Base-by-base conservation (phyloP, 305 asterid genomes). In the Caryopteris hybrid region DNA sequence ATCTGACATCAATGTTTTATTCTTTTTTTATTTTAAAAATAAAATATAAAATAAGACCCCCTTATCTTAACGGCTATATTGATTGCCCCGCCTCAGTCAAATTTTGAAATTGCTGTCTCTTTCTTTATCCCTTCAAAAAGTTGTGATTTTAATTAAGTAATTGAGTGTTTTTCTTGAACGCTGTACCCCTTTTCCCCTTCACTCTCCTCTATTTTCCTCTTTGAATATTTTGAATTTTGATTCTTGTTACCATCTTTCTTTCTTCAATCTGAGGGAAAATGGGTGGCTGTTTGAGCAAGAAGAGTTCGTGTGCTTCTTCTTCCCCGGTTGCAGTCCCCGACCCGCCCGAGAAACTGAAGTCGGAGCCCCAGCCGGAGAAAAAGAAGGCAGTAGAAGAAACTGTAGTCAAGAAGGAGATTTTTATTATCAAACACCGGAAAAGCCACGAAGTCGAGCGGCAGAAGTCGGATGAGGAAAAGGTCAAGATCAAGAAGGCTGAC, bases 281-380 rank as follows among this genome's bases (percentile, higher is more conserved):
- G 99, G 99, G 99, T 18, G 71, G 80, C 71, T 94, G 99, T 79
- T 86, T 87, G 47, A 94, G 99, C 86, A 94, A 91, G 93, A 93
- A 91, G 84, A 81, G 61, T 72, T 66, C 61, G 0, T 51, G 55
- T 16, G 71, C 81, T 55, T 10, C 90, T 52, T 73, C 91, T 25
- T 70, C 85, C 1, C 66, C 75, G 47, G 38, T 51, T 31, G 68
- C 64, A 12, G 51, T 77, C 33, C 76, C 69, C 6, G 74, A 75
- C 7, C 85, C 78, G 33, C 78, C 78, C 6, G 85, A 75, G 12
- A 74, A 83, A 27, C 20, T 38, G 25, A 81, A 78, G 52, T 23
- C 83, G 7, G 77, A 69, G 7, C 29, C 74, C 58, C 83, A 53
- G 12, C 21, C 66, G 82, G 97, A 76, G 54, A 77, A 77, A 33